Conservation (phyloP, 2,329 filamentous ascomycete species). For the Lizonia empirigonia region DNA sequence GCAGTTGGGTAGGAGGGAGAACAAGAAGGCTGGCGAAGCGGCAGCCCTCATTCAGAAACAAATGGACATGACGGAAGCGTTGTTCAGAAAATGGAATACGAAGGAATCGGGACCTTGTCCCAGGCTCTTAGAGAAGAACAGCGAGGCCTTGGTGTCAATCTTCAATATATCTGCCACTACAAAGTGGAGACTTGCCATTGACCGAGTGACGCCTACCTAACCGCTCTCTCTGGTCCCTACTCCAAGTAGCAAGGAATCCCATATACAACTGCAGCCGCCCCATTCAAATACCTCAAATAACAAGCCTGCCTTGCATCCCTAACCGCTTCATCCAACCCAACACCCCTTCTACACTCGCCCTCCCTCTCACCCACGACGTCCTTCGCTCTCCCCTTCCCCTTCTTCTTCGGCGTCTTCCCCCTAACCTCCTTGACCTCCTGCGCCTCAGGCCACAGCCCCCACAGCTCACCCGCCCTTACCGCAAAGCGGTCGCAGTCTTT, state of each 20-base stretch:
- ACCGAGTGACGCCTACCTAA: not conserved
- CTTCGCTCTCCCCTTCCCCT: conserved; percentile 39
- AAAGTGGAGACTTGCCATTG: too few species aligned
- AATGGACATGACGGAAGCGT: conserved; percentile 64
- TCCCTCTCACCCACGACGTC: conserved; percentile 35
- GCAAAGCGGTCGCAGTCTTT: conserved; percentile 96
- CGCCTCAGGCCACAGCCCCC: conserved; percentile 71
- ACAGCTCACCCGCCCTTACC: conserved; percentile 76
- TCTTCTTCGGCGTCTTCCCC: conserved; percentile 32
- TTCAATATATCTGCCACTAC: too few species aligned
- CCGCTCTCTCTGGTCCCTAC: conserved; percentile 15
- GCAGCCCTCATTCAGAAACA: conserved; percentile 66
- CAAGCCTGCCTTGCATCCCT: conserved; percentile 76
- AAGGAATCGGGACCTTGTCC: conserved; percentile 21
- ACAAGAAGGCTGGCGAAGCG: conserved; percentile 65
- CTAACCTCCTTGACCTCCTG: conserved; percentile 31
- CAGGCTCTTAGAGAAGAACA: not conserved
- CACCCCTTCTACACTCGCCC: conserved; percentile 30
- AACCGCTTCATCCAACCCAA: conserved; percentile 77
- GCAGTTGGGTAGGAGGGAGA: conserved; percentile 79
- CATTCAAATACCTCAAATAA: conserved; percentile 87
- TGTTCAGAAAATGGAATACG: conserved; percentile 63
- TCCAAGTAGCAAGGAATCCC: conserved; percentile 87
- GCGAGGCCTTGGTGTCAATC: not conserved
- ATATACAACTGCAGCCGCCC: conserved; percentile 91